phyloP scores from a whole-genome alignment of 2,329 filamentous ascomycete genomes.

The Akanthomyces dipterigenus region DNA sequence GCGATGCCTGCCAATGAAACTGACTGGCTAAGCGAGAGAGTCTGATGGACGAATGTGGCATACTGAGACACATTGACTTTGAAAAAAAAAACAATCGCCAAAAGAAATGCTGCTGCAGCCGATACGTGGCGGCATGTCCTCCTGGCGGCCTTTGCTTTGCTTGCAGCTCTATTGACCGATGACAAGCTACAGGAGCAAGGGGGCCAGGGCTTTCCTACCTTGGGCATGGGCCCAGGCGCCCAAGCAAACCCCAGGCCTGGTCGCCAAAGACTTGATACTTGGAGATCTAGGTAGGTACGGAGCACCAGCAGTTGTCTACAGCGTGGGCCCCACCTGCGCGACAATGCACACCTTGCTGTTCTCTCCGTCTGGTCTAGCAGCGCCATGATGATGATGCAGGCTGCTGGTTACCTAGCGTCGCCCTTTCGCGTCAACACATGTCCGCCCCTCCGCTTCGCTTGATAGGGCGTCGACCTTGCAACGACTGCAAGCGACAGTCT shows the following conservation, averaged over 20 bases:
- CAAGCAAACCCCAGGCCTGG: background rate
- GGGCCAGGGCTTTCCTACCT: background rate
- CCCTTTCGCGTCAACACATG: conserved; percentile 1
- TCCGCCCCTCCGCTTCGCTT: background rate
- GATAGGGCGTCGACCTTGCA: background rate
- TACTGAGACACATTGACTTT: background rate
- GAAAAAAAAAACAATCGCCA: background rate
- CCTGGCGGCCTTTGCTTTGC: background rate
- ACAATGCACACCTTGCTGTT: background rate
- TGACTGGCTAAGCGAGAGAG: background rate
- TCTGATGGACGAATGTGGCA: too few species aligned
- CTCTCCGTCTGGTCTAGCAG: background rate
- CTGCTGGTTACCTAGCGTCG: background rate
- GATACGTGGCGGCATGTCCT: background rate
- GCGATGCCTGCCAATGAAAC: background rate
- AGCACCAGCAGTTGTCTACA: background rate
- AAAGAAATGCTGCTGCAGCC: background rate
- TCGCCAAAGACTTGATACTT: background rate
- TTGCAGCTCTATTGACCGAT: conserved; percentile 2
- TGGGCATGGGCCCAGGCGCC: background rate
- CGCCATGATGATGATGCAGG: background rate
- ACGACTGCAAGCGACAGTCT: background rate
- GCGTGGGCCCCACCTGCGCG: background rate
- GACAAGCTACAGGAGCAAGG: conserved; percentile 5
- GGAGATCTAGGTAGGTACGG: too few species aligned